Evolutionary conservation across 352 stramenopile species (phyloP).

Genomic region (Pythium periplocum): DNA sequence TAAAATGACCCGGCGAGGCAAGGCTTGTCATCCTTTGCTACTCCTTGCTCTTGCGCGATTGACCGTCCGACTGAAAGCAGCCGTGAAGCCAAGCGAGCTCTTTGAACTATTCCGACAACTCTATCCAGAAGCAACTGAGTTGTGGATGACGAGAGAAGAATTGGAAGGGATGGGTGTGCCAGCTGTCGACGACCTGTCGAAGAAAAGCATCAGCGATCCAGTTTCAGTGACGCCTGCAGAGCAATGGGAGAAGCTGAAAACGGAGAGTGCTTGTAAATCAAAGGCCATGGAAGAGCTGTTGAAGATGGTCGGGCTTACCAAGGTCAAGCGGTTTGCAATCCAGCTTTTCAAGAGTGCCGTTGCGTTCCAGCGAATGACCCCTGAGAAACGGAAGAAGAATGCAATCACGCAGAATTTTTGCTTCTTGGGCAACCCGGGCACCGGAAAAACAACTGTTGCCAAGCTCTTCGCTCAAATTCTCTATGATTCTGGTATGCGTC

Average conservation of each 20-base stretch:
- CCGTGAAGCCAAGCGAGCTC: conserved; percentile 25
- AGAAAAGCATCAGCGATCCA: conserved; percentile 2
- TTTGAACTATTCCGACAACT: conserved; percentile 41
- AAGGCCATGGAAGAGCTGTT: conserved; percentile 79
- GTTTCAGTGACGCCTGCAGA: conserved; percentile 22
- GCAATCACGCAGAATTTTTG: conserved; percentile 62
- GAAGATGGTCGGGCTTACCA: conserved; percentile 73
- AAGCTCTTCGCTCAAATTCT: conserved; percentile 81
- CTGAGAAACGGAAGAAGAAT: conserved; percentile 67
- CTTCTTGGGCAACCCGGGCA: conserved; percentile 70
- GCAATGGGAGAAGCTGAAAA: conserved; percentile 61
- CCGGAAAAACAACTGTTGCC: conserved; percentile 78
- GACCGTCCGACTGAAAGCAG: conserved; percentile 10
- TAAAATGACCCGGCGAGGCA: conserved; percentile 4
- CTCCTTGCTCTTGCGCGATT: conserved; percentile 48
- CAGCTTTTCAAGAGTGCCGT: conserved; percentile 74
- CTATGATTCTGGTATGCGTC: conserved; percentile 62
- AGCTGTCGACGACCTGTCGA: background rate
- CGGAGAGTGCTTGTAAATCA: conserved; percentile 36
- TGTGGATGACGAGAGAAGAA: conserved; percentile 40
- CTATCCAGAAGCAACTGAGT: conserved; percentile 39
- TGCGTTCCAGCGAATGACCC: conserved; percentile 46
- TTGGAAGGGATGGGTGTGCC: conserved; percentile 4
- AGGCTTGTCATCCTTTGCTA: conserved; percentile 44
- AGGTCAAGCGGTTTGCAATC: conserved; percentile 74